A percentile compares a stretch with the other conserved stretches of the same genome.
Conservation (phyloP, 78 protist genomes). For the Anaeramoeba flamelloides region DNA sequence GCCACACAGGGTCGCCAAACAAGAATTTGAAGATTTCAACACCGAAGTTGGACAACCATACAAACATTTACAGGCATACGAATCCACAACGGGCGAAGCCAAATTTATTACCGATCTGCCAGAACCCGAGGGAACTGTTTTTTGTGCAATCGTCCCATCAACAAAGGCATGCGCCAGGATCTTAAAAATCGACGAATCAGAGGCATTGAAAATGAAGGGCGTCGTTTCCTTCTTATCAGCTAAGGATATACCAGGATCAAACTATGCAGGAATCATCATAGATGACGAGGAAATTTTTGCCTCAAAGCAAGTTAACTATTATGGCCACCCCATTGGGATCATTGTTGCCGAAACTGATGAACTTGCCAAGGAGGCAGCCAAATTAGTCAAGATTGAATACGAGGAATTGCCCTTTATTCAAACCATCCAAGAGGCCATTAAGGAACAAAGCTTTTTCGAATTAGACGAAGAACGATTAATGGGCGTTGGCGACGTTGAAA, state of each 20-base stretch:
- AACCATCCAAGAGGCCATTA: background rate
- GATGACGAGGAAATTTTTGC: background rate
- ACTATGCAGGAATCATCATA: background rate
- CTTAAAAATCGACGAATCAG: background rate
- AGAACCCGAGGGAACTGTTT: background rate
- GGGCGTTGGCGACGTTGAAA: background rate
- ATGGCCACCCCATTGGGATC: background rate
- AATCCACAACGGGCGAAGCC: background rate
- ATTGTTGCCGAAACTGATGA: background rate
- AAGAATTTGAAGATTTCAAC: background rate
- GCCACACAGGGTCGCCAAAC: background rate
- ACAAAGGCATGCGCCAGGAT: background rate
- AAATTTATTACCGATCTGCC: background rate
- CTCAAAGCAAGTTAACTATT: background rate
- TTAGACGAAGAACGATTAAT: background rate
- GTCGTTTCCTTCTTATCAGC: background rate
- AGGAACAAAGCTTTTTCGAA: background rate
- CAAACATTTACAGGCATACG: background rate
- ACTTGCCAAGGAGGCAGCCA: background rate
- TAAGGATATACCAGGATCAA: background rate
- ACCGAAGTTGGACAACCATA: background rate
- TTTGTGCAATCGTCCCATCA: background rate
- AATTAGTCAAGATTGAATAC: background rate
- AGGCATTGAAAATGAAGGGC: background rate
- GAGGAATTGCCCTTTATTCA: background rate